Conservation (phyloP, 352 stramenopile genomes). For the Pythium pyrilobum region DNA sequence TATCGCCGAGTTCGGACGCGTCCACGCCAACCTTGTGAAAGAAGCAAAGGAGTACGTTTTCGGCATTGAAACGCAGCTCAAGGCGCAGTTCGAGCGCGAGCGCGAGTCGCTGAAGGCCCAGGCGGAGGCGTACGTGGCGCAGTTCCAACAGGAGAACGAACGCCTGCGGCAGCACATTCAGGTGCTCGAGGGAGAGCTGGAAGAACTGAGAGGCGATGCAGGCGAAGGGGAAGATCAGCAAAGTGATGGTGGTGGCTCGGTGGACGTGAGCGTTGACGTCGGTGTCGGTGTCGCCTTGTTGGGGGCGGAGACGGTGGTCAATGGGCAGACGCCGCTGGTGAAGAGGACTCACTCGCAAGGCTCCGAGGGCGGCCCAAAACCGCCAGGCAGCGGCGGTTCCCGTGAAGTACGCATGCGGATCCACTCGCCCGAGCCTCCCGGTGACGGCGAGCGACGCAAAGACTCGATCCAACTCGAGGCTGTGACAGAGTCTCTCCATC, state of each 20-base stretch:
- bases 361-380: too few relatives aligned
- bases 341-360: too few relatives aligned
- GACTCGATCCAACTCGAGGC: background rate
- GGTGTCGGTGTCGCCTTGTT: too few relatives aligned
- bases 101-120: slow-evolving; percentile 33
- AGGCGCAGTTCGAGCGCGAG: slow-evolving; percentile 43
- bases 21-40: slow-evolving; percentile 55
- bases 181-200: slow-evolving; percentile 23
- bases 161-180: slow-evolving; percentile 21
- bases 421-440: background rate
- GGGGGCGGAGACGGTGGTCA: too few relatives aligned
- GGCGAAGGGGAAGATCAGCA: background rate
- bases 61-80: slow-evolving; percentile 50
- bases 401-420: background rate
- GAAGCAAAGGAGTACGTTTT: slow-evolving; percentile 65
- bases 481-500: slow-evolving; percentile 12
- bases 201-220: background rate
- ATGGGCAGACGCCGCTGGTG: background rate
- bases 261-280: too few relatives aligned
- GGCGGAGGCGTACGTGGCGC: slow-evolving; percentile 47
- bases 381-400: too few relatives aligned
- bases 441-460: too few relatives aligned
- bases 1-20: slow-evolving; percentile 70
- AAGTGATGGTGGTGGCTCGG: too few relatives aligned
- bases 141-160: slow-evolving; percentile 43